Evolutionary conservation across 495 filamentous ascomycete genomes (phyloP), one percentile per base, ranked within the genome.

Genomic region (Penicillium coprophilum): DNA sequence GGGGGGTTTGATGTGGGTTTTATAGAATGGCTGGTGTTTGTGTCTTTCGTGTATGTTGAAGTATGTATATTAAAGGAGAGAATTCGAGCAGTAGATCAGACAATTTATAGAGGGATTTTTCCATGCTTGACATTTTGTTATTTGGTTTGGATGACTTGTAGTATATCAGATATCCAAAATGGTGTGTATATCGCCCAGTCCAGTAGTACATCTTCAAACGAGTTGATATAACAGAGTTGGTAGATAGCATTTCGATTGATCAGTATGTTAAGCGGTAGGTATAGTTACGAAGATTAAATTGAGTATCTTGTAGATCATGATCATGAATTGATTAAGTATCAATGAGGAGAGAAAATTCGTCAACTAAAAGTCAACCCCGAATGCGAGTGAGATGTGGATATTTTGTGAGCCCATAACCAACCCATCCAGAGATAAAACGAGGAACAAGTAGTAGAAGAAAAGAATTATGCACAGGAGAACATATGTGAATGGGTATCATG

Each of bases 401-500:
- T 45, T 3, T 27, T 21, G 40, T 11, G 8, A 45, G 12, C 21
- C 41, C 41, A 24, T 45, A n/a, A 45, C 41, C 12, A n/a, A 36
- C 13, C 4, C 32, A 36, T 38, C 43, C 24, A 46, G 12, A 20
- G 30, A 17, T 30, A 39, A 34, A 11, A 6, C 3, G 15, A n/a
- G n/a, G 1, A 23, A 27, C 2, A 44, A 21, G 30, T 17, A 45
- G 27, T 13, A 43, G 30, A 21, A 45, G 15, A 28, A 19, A 51
- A 21, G 21, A n/a, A 51, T 40, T 31, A 47, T 47, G n/a, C 11
- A 24, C 48, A 52, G 23, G 40, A 19, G 31, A 46, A 45, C 13
- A 21, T 20, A 21, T 8, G 31, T 40, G 40, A 54, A 46, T 46
- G 52, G 52, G 52, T 54, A 54, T 54, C 52, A 54, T 54, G 52